Base-by-base conservation (phyloP, 495 filamentous ascomycete species). In the Platismatia glauca region DNA sequence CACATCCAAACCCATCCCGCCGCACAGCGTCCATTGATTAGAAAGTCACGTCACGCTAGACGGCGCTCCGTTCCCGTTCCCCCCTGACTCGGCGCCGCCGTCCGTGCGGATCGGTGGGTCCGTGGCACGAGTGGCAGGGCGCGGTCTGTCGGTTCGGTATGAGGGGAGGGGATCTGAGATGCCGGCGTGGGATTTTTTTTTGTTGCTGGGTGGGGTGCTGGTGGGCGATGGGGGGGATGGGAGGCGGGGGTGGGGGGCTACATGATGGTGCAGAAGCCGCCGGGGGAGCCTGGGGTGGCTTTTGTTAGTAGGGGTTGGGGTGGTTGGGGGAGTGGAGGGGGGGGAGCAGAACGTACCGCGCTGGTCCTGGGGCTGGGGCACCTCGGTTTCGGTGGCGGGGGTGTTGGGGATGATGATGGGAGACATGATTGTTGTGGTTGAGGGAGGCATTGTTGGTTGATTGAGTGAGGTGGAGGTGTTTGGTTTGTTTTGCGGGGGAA, bases 261-360 rank as follows among this genome's bases (percentile, higher is more conserved):
- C 65, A 67, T 67, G 55, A 67, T 24, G 15, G 46, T 62, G 53
- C 65, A 67, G 62, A 62, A 59, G 33, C 43, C 43, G 53, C 33
- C 52, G 6, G 58, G 29, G 35, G 44, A 57, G n/a, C 65, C 65
- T 61, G 22, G 29, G 22, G n/a, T n/a, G 29, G 4, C 9, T 20
- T 1, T 37, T 27, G 34, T 37, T 33, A 61, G 38, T 11, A 20
- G 13, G 24, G 34, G 34, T 35, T 35, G 43, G 43, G 43, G 7
- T 7, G 43, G n/a, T 4, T 1, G 2, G 46, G 11, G 46, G 5
- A 22, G 0, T 3, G 27, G 18, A 4, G 27, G 39, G 39, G 31
- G n/a, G 18, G 12, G 22, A 41, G 4, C 20, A 22, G 27, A 5
- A 62, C 41, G 4, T 62, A 62, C 64, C 64, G 9, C 43, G 55